A percentile compares a stretch with the other conserved stretches of the same genome.
Evolutionary conservation across 1,139 yeast species (phyloP).

Genomic region (Kodamaea anthophila): DNA sequence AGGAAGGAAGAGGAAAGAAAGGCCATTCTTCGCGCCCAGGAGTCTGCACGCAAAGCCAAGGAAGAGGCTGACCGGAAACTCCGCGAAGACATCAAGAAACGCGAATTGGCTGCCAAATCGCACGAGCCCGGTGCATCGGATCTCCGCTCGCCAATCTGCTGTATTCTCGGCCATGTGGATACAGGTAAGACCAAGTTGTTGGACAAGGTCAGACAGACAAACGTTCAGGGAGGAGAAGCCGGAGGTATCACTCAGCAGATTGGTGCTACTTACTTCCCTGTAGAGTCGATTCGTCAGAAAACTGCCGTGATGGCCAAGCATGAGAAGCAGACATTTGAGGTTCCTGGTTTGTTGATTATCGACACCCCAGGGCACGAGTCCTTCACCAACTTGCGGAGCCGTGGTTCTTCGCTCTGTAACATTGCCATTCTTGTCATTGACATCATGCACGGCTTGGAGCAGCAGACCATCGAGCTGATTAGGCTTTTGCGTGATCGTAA

Average conservation of each 20-base stretch:
- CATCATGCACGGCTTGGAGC: conserved; percentile 98
- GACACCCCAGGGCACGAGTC: conserved; percentile 99
- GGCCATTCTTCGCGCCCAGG: conserved; percentile 20
- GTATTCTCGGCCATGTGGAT: conserved; percentile 99
- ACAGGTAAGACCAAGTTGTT: conserved; percentile 97
- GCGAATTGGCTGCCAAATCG: conserved; percentile 12
- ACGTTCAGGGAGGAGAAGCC: conserved; percentile 99
- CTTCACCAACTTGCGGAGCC: conserved; percentile 91
- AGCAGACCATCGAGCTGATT: conserved; percentile 92
- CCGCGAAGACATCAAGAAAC: conserved; percentile 29
- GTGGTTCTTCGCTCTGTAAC: conserved; percentile 98
- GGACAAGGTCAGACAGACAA: conserved; percentile 96
- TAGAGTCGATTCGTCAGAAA: conserved; percentile 84
- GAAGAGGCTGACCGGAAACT: conserved; percentile 19
- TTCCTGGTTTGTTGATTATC: conserved; percentile 92
- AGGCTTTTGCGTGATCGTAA: conserved; percentile 89
- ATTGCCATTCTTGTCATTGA: conserved; percentile 97
- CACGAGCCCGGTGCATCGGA: conserved; percentile 33
- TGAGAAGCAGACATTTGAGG: conserved; percentile 83
- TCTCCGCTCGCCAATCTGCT: conserved; percentile 96
- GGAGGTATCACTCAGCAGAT: conserved; percentile 99
- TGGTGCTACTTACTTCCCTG: conserved; percentile 99
- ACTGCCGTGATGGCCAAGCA: conserved; percentile 85
- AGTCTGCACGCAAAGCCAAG: conserved; percentile 15
- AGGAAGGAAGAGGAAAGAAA: conserved; percentile 15